Evolutionary conservation across 441 rosid species (phyloP), one percentile per base, ranked within the genome.

Genomic region (Capsella rubella): DNA sequence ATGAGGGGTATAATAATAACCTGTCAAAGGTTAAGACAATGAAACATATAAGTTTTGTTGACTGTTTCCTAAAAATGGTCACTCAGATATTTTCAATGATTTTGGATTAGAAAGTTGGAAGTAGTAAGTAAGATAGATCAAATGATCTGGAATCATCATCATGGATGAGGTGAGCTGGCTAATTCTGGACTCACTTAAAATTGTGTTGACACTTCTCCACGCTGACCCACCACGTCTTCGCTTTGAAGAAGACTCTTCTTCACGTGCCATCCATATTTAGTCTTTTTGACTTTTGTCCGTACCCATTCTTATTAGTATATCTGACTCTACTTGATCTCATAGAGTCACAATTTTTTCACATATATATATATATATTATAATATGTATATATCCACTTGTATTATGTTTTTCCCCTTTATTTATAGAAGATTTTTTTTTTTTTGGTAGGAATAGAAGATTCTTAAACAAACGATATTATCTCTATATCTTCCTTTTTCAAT

Each of bases 181-280:
- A 21, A 21, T 21, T 51, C 21, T 59, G 73, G 18, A 58, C 42
- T 42, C 49, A 32, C 56, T 47, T 47, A 32, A 60, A 52, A 7
- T 3, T 42, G 73, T 60, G 73, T 75, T 75, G 79, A 75, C 69
- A 43, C 10, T 75, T 68, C 64, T 68, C 16, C 2, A 67, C 74
- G 64, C 64, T 74, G 68, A 67, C 72, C 67, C 67, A 51, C 78
- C 68, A 67, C 59, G 73, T 61, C 35, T 59, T 31, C 18, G 55
- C 29, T 52, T 39, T 50, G 28, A 29, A 57, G 67, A 56, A 57
- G 67, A 56, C 72, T 46, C 57, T 21, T 65, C 59, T 47, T 56
- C 65, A 27, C 51, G 29, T 31, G 29, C 35, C 51, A 13, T 39
- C 15, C 21, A 6, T 66, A 6, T 21, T 21, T 21, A 8, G 29